Evolutionary conservation across 2,329 filamentous ascomycete species (phyloP), one percentile per base, ranked within the genome.

Genomic region (Raffaelea arxii): DNA sequence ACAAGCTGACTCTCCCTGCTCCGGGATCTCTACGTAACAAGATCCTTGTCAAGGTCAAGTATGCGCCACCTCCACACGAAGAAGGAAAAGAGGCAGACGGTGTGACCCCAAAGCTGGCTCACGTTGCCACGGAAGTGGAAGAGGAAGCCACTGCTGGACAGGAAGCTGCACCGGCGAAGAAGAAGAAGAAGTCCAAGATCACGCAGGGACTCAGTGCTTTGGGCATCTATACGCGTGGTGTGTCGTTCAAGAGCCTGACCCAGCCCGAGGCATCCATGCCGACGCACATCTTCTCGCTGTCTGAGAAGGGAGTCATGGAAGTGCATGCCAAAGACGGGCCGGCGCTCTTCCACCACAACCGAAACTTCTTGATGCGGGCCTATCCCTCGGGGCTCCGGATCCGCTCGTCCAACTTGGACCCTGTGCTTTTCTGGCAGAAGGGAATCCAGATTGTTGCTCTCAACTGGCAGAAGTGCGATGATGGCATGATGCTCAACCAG

Each of bases 401-500:
- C 44, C 75, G 78, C 50, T 94, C 87, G 0, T 92, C 86, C 1
- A 97, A 96, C 59, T 71, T 94, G 12, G 87, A 95, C 55, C 89
- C 91, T 4, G 77, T 80, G 1, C 74, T 83, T 4, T 92, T 90
- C 64, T 96, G 90, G 90, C 77, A 87, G 25, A 82, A 86, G 53
- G 90, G 90, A 14, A 83, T 94, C 3, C 90, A 96, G 63, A 83
- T 96, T 55, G 88, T 94, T 2, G 90, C 90, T 0, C 70, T 97
- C 50, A 96, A 96, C 65, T 97, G 90, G 87, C 90, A 97, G 64
- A 83, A 82, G 51, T 82, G 85, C 63, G 89, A 96, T 58, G 84
- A 87, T 55, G 89, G 87, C 25, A 94, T 94, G 82, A 96, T 96
- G 91, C 75, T 95, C 14, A 96, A 96, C 59, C 82, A 92, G 22